Evolutionary conservation across 805 yeast species (phyloP), one percentile per base, ranked within the genome.

Genomic region (Kodamaea fukazawae): DNA sequence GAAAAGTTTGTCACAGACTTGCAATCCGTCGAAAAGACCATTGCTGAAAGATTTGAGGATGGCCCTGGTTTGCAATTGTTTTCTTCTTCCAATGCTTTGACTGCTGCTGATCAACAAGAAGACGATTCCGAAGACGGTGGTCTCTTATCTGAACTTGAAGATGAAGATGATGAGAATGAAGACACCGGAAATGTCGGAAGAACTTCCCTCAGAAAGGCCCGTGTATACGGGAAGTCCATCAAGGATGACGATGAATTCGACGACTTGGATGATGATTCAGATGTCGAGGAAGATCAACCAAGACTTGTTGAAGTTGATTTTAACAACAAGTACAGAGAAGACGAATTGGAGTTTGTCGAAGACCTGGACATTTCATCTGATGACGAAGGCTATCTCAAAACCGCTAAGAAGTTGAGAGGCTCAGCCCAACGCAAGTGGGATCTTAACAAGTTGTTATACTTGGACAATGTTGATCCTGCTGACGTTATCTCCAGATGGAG

Each of bases 1-100:
- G 96, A 90, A 61, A 77, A 79, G 54, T 65, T 89, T 45, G 95
- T 91, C 18, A 86, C 95, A 4, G 79, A 79, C 42, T 70, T 93
- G 48, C 97, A 91, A 59, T 72, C 76, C 28, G 87, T 82, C 3
- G 72, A 78, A 28, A 75, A 75, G 34, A 67, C 84, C 14, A 65
- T 84, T 49, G 73, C 70, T 16, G 86, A 78, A 53, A 73, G 77
- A 35, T 72, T 74, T 37, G 71, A 70, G 38, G 77, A 71, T 30
- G 83, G 81, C 27, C 80, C 84, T 3, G 96, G 91, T 15, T 67
- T 86, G 43, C 83, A 82, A 53, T 66, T 91, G 40, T 91, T 91
- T 55, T 75, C 86, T 38, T 73, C 73, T 34, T 73, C 86, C 14
- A 70, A 70, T 12, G 76, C 76, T 29, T 51, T 82, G 16, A 61